Percentiles rank a stretch among this genome's conserved stretches.
Evolutionary conservation across 1,284 basidiomycete genomes (phyloP).

Genomic region (Vanrija sp.): DNA sequence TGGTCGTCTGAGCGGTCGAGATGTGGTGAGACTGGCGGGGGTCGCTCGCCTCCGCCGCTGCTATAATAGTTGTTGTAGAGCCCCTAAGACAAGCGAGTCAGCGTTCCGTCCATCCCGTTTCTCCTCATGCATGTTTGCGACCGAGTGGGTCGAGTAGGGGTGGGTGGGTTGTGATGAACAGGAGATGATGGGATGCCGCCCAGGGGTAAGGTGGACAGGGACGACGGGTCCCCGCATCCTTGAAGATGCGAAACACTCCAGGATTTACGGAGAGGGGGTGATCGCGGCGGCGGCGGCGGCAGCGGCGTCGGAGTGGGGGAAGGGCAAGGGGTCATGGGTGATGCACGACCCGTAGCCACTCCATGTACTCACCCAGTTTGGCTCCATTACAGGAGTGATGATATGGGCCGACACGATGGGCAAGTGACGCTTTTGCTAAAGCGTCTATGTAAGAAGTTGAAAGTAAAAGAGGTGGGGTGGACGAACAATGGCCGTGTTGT

Average conservation of each 20-base stretch:
- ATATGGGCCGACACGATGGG: slow-evolving; percentile 15
- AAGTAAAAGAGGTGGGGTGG: too few relatives aligned
- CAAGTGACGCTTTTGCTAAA: background rate
- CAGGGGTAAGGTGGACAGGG: too few relatives aligned
- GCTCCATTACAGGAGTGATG: slow-evolving; percentile 21
- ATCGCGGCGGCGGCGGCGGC: too few relatives aligned
- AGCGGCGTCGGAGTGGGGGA: too few relatives aligned
- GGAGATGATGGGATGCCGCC: too few relatives aligned
- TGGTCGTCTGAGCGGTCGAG: slow-evolving; percentile 12
- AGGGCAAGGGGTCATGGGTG: too few relatives aligned
- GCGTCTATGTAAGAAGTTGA: background rate
- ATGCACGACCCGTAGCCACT: background rate
- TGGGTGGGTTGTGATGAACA: background rate
- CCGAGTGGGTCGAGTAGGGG: background rate
- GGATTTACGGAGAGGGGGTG: too few relatives aligned
- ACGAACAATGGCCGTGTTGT: too few relatives aligned
- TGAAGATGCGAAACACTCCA: too few relatives aligned
- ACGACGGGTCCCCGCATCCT: too few relatives aligned
- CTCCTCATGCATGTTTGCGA: background rate
- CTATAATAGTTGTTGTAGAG: slow-evolving; percentile 23
- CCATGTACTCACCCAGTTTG: slow-evolving; percentile 24
- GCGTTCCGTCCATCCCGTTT: background rate
- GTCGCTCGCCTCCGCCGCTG: slow-evolving; percentile 14
- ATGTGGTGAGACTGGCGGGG: slow-evolving; percentile 12
- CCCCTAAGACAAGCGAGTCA: slow-evolving; percentile 8